Conservation (phyloP, 805 yeast genomes). For the Suhomyces faveliae region DNA sequence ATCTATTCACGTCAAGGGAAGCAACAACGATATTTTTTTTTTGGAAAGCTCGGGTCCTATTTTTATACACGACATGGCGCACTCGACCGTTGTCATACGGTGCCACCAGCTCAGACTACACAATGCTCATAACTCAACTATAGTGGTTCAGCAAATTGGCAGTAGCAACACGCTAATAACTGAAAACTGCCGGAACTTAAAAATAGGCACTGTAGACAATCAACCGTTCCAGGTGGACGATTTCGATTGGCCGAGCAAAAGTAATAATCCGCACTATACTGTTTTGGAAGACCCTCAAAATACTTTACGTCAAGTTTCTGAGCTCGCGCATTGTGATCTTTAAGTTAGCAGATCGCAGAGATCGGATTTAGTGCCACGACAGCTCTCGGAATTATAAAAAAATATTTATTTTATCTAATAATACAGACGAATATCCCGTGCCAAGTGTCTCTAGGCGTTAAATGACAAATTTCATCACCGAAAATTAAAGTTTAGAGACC, state of each 20-base stretch:
- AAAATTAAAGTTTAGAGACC: too few relatives aligned
- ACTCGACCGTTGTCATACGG: conserved; percentile 17
- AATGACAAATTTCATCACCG: too few relatives aligned
- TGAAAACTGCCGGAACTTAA: conserved; percentile 26
- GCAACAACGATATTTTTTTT: conserved; percentile 13
- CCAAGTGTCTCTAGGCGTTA: too few relatives aligned
- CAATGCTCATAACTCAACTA: conserved; percentile 14
- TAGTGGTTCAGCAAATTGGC: conserved; percentile 18
- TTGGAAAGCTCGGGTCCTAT: conserved; percentile 31
- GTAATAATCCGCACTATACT: conserved; percentile 8
- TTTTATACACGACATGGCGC: conserved; percentile 20
- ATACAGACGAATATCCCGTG: too few relatives aligned
- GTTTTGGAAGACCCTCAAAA: not conserved
- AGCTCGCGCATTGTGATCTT: too few relatives aligned
- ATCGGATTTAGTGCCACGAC: not conserved
- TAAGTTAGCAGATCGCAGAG: too few relatives aligned
- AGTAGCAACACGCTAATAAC: conserved; percentile 25
- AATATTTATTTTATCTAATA: too few relatives aligned
- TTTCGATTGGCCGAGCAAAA: conserved; percentile 26
- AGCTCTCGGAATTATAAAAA: not conserved
- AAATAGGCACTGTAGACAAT: conserved; percentile 11
- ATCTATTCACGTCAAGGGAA: conserved; percentile 25
- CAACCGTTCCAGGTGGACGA: conserved; percentile 25
- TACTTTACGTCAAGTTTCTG: not conserved
- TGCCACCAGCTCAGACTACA: conserved; percentile 36